These are phyloP conservation scores for Nematocida sp. DNA, from an alignment of 371 early-diverging fungal species.

Conservation along the genomic window DNA sequence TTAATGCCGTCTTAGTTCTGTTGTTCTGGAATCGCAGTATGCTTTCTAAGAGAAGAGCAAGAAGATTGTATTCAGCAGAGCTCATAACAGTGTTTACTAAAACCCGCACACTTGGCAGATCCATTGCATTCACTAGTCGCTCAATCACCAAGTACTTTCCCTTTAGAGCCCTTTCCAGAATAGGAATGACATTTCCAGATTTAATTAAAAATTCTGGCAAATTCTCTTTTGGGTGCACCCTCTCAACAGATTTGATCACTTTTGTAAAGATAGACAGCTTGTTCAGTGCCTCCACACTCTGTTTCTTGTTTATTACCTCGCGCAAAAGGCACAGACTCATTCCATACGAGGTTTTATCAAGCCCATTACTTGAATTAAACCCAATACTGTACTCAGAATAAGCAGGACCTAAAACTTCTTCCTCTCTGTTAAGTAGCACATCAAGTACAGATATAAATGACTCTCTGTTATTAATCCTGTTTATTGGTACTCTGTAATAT, in stretches of 20 bases:
- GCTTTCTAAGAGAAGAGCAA: conserved; percentile 20
- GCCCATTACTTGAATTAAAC: conserved; percentile 45
- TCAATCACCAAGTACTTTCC: conserved; percentile 44
- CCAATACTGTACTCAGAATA: conserved; percentile 16
- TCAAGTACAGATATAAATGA: conserved; percentile 47
- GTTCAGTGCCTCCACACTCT: neutral
- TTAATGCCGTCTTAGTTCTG: neutral
- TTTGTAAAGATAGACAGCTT: conserved; percentile 8
- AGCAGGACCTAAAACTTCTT: neutral
- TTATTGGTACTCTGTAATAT: conserved; percentile 46
- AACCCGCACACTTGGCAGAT: neutral
- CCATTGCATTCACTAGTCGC: conserved; percentile 15
- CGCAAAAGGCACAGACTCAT: conserved; percentile 47
- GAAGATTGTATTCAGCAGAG: neutral
- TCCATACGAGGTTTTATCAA: conserved; percentile 36
- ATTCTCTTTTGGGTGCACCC: conserved; percentile 7
- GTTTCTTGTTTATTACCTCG: neutral
- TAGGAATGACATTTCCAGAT: conserved; percentile 40
- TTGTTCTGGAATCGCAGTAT: conserved; percentile 18
- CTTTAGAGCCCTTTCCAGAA: conserved; percentile 45
- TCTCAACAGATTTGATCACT: conserved; percentile 15
- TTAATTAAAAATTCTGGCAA: conserved; percentile 36
- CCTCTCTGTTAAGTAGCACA: conserved; percentile 9
- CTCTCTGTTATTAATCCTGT: conserved; percentile 44
- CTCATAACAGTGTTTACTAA: conserved; percentile 3